A percentile compares a stretch with the other conserved stretches of the same genome.
phyloP scores from a whole-genome alignment of 257 asterid genomes.

The Haberlea rhodopensis region DNA sequence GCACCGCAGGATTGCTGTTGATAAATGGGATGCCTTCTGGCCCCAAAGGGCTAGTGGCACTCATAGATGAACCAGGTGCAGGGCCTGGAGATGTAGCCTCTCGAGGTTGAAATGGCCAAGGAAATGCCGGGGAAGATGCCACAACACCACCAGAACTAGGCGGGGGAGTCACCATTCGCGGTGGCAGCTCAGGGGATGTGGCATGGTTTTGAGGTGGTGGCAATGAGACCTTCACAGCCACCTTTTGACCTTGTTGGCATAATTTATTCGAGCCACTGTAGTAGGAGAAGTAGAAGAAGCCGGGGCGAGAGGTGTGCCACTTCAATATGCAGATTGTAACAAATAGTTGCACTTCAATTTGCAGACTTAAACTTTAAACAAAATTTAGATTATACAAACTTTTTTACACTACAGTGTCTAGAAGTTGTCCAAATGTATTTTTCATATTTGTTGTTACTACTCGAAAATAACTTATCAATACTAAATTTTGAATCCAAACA shows the following conservation, averaged over 20 bases:
- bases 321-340: constrained; percentile 28
- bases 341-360: not conserved
- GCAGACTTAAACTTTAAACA: too few species aligned
- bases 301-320: constrained; percentile 88
- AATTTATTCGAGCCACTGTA: constrained; percentile 63
- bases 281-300: constrained; percentile 85
- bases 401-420: not conserved
- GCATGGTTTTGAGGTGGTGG: constrained; percentile 32
- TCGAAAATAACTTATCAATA: too few species aligned
- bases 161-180: constrained; percentile 40
- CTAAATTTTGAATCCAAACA: not conserved
- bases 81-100: constrained; percentile 60
- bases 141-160: constrained; percentile 62
- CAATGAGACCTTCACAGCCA: constrained; percentile 52
- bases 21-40: constrained; percentile 77
- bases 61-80: constrained; percentile 46
- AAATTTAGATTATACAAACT: too few species aligned
- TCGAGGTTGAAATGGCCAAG: constrained; percentile 83
- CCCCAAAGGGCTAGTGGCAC: constrained; percentile 47
- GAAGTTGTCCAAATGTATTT: not conserved
- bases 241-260: constrained; percentile 63
- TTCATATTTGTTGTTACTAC: too few species aligned
- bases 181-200: constrained; percentile 35
- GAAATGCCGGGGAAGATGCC: constrained; percentile 82
- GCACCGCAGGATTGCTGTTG: constrained; percentile 92